Base-by-base conservation (phyloP, 1,284 basidiomycete species). In the Malassezia slooffiae region DNA sequence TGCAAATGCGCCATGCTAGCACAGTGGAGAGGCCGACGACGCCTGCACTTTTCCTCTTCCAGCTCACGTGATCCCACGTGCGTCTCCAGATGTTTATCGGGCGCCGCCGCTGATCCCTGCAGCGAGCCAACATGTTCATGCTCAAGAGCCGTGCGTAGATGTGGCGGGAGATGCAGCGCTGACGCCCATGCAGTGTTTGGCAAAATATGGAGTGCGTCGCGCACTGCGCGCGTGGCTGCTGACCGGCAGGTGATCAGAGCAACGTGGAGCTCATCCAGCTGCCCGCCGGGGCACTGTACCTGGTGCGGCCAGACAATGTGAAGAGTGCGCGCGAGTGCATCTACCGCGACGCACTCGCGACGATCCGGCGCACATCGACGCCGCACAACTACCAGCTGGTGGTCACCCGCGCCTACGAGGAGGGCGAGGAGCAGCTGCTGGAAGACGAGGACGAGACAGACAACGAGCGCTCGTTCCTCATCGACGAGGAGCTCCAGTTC, bases 281-380 rank as follows among this genome's bases (percentile, higher is more conserved):
- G 44, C 83, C 86, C 12, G 81, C 83, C 52, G 93, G 91, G 3
- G 82, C 89, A 64, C 78, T 97, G 22, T 91, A 83, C 72, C 80
- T 96, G 49, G 81, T 91, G 44, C 80, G 91, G 36, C 84, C 87
- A 29, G 86, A 85, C 48, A 84, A 82, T 57, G 82, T 93, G 58
- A 83, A 91, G 57, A 84, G 86, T 29, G 83, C 83, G 10, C 75
- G 89, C 59, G 91, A 96, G 75, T 97, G 93, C 86, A 93, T 97
- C 75, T 99, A 88, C 72, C 87, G 88, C 59, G 88, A 93, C 62
- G 90, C 90, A 7, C 88, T 93, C 72, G 83, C 85, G 10, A 90
- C 89, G 16, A 84, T 99, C 62, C 81, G 93, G 47, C 80, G 90
- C 17, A 76, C 73, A 13, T 78, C 83, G 0, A 72, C 85, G 41